A percentile compares a stretch with the other conserved stretches of the same genome.
Evolutionary conservation across 2,329 filamentous ascomycete species (phyloP).

Genomic region (Fragosphaeria purpurea): DNA sequence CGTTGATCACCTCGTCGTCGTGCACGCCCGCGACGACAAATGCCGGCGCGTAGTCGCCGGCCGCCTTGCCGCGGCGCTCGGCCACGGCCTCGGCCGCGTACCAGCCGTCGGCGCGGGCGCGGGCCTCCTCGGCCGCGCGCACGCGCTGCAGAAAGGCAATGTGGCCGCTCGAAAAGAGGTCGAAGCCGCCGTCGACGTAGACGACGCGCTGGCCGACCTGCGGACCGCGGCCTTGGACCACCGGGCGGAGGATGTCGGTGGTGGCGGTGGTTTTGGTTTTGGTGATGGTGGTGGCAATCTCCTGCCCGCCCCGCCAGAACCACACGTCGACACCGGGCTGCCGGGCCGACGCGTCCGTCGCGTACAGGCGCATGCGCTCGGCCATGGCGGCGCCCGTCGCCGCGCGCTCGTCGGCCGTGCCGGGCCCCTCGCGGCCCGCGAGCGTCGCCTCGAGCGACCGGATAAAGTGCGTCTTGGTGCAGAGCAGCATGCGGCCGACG

Average conservation of each 20-base stretch:
- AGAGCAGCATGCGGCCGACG: conserved; percentile 95
- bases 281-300: conserved; percentile 32
- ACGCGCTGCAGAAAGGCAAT: conserved; percentile 88
- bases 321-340: conserved; percentile 74
- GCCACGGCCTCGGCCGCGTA: conserved; percentile 54
- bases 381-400: conserved; percentile 58
- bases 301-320: conserved; percentile 51
- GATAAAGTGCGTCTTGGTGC: conserved; percentile 91
- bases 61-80: conserved; percentile 47
- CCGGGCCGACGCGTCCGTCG: conserved; percentile 73
- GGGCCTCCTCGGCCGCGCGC: conserved; percentile 58
- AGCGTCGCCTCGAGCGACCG: conserved; percentile 63
- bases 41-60: conserved; percentile 69
- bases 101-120: conserved; percentile 63
- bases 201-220: conserved; percentile 73
- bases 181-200: conserved; percentile 94
- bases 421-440: conserved; percentile 61
- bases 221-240: conserved; percentile 63
- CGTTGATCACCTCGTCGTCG: conserved; percentile 89
- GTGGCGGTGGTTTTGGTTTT: conserved; percentile 36
- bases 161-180: conserved; percentile 92
- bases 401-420: conserved; percentile 55
- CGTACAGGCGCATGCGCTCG: conserved; percentile 73
- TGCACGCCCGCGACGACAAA: conserved; percentile 93
- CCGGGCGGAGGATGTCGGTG: conserved; percentile 52